Evolutionary conservation across 192 early-diverging fungal species (phyloP).

Genomic region (Haplosporangium gracile): DNA sequence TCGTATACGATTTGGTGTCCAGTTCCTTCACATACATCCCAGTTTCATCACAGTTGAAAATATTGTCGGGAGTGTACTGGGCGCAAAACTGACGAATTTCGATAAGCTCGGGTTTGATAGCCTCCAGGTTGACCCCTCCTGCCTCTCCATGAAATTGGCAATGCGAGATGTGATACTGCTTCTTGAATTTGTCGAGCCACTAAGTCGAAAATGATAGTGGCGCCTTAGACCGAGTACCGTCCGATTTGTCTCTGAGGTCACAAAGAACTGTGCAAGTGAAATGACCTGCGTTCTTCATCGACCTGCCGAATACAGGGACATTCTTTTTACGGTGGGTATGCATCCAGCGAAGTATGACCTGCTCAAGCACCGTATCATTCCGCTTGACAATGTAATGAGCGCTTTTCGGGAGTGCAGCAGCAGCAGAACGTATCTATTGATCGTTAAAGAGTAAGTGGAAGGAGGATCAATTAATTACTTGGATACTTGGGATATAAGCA

Average conservation of each 20-base stretch:
- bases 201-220: conserved; percentile 5
- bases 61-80: conserved; percentile 12
- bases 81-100: conserved; percentile 9
- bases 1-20: conserved; percentile 20
- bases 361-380: conserved; percentile 10
- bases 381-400: conserved; percentile 7
- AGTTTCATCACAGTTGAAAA: conserved; percentile 24
- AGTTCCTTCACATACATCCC: conserved; percentile 23
- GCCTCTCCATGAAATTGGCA: conserved; percentile 15
- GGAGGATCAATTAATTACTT: no score
- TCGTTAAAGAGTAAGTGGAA: no score
- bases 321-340: background rate
- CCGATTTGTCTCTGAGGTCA: no score
- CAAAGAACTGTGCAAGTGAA: background rate
- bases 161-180: conserved; percentile 9
- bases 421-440: no score
- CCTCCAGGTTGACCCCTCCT: conserved; percentile 11
- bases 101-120: conserved; percentile 17
- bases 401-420: background rate
- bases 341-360: background rate
- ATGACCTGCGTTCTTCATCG: background rate
- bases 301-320: background rate
- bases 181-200: conserved; percentile 17
- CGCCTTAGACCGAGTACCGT: background rate
- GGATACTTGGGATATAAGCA: no score